Evolutionary conservation across 805 yeast genomes (phyloP).

Genomic region (Sungouiozyma ichnusensis): DNA sequence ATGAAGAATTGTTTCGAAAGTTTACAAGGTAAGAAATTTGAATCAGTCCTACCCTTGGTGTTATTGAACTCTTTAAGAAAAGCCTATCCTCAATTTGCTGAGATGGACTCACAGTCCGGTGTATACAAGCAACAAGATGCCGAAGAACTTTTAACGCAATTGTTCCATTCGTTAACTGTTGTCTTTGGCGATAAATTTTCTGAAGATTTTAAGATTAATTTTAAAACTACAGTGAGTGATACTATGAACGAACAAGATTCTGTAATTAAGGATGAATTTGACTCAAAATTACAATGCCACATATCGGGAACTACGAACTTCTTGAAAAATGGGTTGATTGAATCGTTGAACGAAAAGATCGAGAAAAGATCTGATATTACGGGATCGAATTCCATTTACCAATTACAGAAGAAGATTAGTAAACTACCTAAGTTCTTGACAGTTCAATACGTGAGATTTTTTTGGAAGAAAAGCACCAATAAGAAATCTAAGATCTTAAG

Average conservation of each 20-base stretch:
- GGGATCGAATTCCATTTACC: slow-evolving; percentile 61
- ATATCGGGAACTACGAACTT: slow-evolving; percentile 79
- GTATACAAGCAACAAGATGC: slow-evolving; percentile 93
- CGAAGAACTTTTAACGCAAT: slow-evolving; percentile 85
- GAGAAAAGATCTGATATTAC: slow-evolving; percentile 69
- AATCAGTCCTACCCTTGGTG: slow-evolving; percentile 55
- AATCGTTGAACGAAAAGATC: slow-evolving; percentile 62
- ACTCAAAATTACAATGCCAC: slow-evolving; percentile 78
- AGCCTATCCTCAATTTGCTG: slow-evolving; percentile 81
- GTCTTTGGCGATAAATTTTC: slow-evolving; percentile 38
- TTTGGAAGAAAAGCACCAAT: slow-evolving; percentile 87
- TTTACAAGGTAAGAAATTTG: slow-evolving; percentile 31
- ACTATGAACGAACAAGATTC: slow-evolving; percentile 43
- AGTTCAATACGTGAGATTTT: slow-evolving; percentile 88
- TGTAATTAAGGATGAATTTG: slow-evolving; percentile 40
- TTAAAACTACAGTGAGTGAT: slow-evolving; percentile 55
- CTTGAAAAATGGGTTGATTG: slow-evolving; percentile 71
- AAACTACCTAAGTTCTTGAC: slow-evolving; percentile 80
- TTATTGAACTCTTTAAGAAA: slow-evolving; percentile 57
- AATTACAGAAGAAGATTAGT: slow-evolving; percentile 47
- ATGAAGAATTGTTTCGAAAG: slow-evolving; percentile 35
- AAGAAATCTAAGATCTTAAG: slow-evolving; percentile 90
- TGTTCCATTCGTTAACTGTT: slow-evolving; percentile 42
- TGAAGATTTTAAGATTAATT: slow-evolving; percentile 53
- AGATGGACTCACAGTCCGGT: slow-evolving; percentile 55